Base-by-base conservation (phyloP, 140 eudicot genomes). In the Bidens hawaiensis region DNA sequence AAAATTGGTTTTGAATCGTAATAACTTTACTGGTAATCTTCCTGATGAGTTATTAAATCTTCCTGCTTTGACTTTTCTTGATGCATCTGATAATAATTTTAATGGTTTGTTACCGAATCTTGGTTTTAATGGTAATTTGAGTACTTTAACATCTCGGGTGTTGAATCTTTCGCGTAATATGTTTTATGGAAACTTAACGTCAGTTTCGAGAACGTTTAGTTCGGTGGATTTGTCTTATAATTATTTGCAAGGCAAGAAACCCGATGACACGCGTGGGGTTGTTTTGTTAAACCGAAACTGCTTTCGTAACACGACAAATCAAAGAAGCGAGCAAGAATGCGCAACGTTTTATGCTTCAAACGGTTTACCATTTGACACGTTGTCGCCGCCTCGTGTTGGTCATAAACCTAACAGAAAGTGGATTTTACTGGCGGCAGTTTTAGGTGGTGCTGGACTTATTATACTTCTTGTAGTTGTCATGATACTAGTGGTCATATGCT, bases 221-320 rank as follows among this genome's bases (percentile, higher is more conserved):
- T 67, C 68, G 18, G 65, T 81, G 55, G 93, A 87, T 74, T 65
- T 88, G 61, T 87, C 95, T 3, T 75, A 78, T 27, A 93, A 93
- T 78, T 93, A 87, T 76, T 80, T 93, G 23, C 81, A 87, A 70
- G 99, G 99, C 40, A 64, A 27, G 51, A 87, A 85, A 56, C 95
- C 85, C 1, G 71, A 62, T 43, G 76, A 60, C 17, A 78, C 80
- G 40, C 70, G 36, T 16, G 61, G 45, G 56, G 71, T 54, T 67
- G 65, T 69, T 12, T 36, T 78, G 17, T 69, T 87, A 16, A 34
- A 24, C 30, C 46, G 69, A 36, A 93, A 93, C 73, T 93, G 99
- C 64, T 85, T 93, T 17, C 78, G 52, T 61, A 79, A 77, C 60
- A 31, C 68, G 17, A 53, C 89, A 0, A 53, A 10, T 64, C 99